Evolutionary conservation across 1,139 yeast species (phyloP), one percentile per base, ranked within the genome.

Genomic region (Geotrichum phurueaensis): DNA sequence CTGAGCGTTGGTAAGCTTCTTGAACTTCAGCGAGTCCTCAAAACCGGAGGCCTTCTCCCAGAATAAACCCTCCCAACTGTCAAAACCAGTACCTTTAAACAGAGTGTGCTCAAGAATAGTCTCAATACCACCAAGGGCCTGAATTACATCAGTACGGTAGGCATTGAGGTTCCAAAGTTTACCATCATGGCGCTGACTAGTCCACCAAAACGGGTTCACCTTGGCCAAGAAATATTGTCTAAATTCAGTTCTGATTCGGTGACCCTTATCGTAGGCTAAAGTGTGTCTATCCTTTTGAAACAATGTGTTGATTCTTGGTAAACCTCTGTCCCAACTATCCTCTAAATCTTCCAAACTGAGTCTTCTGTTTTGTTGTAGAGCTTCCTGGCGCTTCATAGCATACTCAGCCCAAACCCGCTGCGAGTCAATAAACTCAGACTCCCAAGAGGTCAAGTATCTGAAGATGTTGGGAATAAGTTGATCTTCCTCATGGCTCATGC

Each of bases 41-140:
- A 92, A 94, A 0, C 99, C 99, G 29, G 96, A 86, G 0, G 96
- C 94, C 69, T 90, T 90, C 70, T 95, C 99, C 99, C 99, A 95
- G 73, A 95, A 95, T 31, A 95, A 78, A 2, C 99, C 99, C 77
- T 95, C 99, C 99, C 99, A 95, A 10, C 96, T 89, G 68, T 89
- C 96, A 71, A 95, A 95, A 0, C 99, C 99, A 0, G 99, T 95
- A 23, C 96, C 99, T 71, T 89, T 89, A 78, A 94, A 95, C 58
- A 95, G 75, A 0, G 99, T 91, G 69, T 95, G 99, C 69, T 94
- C 99, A 65, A 95, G 75, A 71, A 95, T 94, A 0, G 99, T 91
- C 69, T 94, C 98, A 65, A 95, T 89, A 59, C 99, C 99, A 52
- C 99, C 99, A 9, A 95, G 79, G 0, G 98, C 97, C 74, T 94